Conservation (phyloP, 2,329 filamentous ascomycete genomes). For the Penicillium concentricum region DNA sequence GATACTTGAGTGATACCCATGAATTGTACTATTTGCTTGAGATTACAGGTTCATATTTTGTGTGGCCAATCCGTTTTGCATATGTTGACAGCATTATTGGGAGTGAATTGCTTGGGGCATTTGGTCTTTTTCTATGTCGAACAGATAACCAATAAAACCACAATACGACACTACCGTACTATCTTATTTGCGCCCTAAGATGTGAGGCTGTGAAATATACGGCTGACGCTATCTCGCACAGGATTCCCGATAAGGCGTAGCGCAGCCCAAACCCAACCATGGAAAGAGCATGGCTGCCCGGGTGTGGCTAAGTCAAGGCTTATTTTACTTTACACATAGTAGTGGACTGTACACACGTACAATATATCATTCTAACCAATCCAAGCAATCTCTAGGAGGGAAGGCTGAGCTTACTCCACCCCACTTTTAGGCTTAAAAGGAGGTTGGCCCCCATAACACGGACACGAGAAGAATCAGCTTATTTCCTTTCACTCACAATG, state of each 20-base stretch:
- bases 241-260: constrained; percentile 9
- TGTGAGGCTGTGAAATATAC: not conserved
- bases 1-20: constrained; percentile 23
- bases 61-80: not conserved
- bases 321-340: not conserved
- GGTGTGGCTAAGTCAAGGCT: not conserved
- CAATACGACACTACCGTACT: not conserved
- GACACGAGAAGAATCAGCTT: not conserved
- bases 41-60: constrained; percentile 8
- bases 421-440: constrained; percentile 2
- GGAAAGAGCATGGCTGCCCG: not conserved
- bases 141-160: not conserved
- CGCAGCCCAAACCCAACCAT: not conserved
- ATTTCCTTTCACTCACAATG: not conserved
- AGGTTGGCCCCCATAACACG: not conserved
- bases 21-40: constrained; percentile 15
- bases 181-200: not conserved
- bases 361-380: not conserved
- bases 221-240: constrained; percentile 4
- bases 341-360: no score
- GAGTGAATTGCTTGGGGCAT: not conserved
- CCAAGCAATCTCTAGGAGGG: not conserved
- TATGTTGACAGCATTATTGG: constrained; percentile 4
- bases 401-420: constrained; percentile 1
- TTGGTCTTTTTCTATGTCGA: not conserved